These are phyloP conservation scores for Paramecium bursaria DNA, from an alignment of 73 alveolate species.

Conservation along the genomic window DNA sequence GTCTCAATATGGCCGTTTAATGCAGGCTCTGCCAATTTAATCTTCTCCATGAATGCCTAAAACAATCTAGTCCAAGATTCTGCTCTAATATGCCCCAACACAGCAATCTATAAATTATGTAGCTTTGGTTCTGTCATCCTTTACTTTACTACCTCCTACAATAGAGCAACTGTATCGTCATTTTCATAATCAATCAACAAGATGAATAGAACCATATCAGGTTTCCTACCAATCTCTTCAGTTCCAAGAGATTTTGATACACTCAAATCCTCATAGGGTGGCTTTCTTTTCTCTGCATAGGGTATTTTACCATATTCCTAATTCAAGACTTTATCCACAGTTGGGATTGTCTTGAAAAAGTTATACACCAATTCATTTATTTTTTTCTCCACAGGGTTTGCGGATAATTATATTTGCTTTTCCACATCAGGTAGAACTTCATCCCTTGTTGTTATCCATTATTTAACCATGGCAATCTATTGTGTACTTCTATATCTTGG, in stretches of 20 bases:
- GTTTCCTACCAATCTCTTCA: slow-evolving; percentile 14
- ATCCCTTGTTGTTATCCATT: slow-evolving; percentile 16
- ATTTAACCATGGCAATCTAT: slow-evolving; percentile 3
- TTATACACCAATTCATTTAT: slow-evolving; percentile 21
- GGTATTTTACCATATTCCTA: slow-evolving; percentile 16
- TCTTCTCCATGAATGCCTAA: slow-evolving; percentile 6
- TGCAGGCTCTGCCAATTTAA: not conserved
- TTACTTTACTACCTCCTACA: not conserved
- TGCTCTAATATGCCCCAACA: slow-evolving; percentile 6
- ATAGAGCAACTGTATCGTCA: slow-evolving; percentile 1
- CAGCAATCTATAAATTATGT: slow-evolving; percentile 9
- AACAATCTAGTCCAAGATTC: slow-evolving; percentile 28
- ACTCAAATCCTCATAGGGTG: slow-evolving; percentile 39
- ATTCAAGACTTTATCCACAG: slow-evolving; percentile 30
- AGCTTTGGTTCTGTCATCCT: slow-evolving; percentile 5
- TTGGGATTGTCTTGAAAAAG: slow-evolving; percentile 12
- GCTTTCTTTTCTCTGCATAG: slow-evolving; percentile 51
- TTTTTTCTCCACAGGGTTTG: not conserved
- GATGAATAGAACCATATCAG: slow-evolving; percentile 1
- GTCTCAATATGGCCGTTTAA: slow-evolving; percentile 19
- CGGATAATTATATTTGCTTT: not conserved
- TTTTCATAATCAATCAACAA: slow-evolving; percentile 46
- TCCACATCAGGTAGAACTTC: not conserved
- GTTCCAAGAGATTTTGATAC: slow-evolving; percentile 13
- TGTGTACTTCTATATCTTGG: not conserved